These are phyloP conservation scores for Suhomyces kunorum DNA, from an alignment of 1,139 yeast genomes.

Conservation along the genomic window DNA sequence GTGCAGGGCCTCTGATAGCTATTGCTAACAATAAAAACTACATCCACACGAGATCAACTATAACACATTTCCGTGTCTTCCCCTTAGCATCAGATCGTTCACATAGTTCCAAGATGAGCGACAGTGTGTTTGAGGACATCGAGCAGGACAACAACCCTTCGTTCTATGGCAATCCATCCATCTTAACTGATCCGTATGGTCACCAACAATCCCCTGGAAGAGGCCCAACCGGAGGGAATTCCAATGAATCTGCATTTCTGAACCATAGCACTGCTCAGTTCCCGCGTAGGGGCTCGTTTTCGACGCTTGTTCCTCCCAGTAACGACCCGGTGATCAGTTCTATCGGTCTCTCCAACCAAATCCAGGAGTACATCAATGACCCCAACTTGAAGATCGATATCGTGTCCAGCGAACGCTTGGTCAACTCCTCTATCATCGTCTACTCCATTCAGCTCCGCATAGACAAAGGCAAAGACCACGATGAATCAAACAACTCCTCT, in stretches of 20 bases:
- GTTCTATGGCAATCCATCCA: constrained; percentile 39
- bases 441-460: constrained; percentile 38
- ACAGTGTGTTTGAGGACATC: constrained; percentile 36
- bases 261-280: neutral
- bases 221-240: neutral
- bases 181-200: constrained; percentile 32
- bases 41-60: constrained; percentile 1
- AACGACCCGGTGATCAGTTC: constrained; percentile 34
- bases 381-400: constrained; percentile 34
- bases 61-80: neutral
- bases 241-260: neutral
- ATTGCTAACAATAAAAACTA: constrained; percentile 3
- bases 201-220: constrained; percentile 4
- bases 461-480: constrained; percentile 9
- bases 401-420: constrained; percentile 38
- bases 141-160: constrained; percentile 54
- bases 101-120: constrained; percentile 11
- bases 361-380: constrained; percentile 31
- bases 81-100: neutral
- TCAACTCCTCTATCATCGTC: constrained; percentile 43
- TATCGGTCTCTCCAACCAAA: constrained; percentile 41
- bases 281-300: constrained; percentile 2
- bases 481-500: constrained; percentile 11
- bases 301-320: constrained; percentile 9
- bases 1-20: constrained; percentile 5